A percentile compares a stretch with the other conserved stretches of the same genome.
phyloP scores from a whole-genome alignment of 106 monocot genomes.

The Triglochin maritima region DNA sequence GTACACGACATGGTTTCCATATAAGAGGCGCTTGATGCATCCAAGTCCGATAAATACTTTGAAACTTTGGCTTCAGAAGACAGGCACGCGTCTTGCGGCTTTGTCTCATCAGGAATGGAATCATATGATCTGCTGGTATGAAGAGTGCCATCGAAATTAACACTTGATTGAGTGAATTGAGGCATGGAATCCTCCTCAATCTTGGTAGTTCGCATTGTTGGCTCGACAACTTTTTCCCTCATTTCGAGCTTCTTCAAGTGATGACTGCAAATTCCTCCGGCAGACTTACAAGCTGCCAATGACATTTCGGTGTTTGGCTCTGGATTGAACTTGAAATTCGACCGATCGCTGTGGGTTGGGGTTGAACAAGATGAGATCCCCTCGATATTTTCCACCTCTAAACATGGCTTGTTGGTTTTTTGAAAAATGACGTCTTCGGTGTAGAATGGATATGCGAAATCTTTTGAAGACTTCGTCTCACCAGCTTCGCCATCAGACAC shows the following conservation, averaged over 20 bases:
- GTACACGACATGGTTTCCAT: background rate
- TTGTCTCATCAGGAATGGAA: background rate
- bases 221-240: no score
- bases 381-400: slow-evolving; percentile 16
- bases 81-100: background rate
- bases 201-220: background rate
- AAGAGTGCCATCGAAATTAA: background rate
- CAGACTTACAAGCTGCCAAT: background rate
- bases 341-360: background rate
- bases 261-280: no score
- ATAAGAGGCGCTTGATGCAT: background rate
- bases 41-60: background rate
- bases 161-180: background rate
- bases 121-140: background rate
- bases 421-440: slow-evolving; percentile 7
- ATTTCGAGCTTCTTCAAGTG: no score
- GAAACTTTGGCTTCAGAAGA: background rate
- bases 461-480: slow-evolving; percentile 4
- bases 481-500: slow-evolving; percentile 7
- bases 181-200: background rate
- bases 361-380: background rate
- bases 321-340: background rate
- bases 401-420: slow-evolving; percentile 11
- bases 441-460: background rate
- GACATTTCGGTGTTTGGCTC: background rate